Evolutionary conservation across 805 yeast genomes (phyloP).

Genomic region (Saccharomycopsis babjevae): DNA sequence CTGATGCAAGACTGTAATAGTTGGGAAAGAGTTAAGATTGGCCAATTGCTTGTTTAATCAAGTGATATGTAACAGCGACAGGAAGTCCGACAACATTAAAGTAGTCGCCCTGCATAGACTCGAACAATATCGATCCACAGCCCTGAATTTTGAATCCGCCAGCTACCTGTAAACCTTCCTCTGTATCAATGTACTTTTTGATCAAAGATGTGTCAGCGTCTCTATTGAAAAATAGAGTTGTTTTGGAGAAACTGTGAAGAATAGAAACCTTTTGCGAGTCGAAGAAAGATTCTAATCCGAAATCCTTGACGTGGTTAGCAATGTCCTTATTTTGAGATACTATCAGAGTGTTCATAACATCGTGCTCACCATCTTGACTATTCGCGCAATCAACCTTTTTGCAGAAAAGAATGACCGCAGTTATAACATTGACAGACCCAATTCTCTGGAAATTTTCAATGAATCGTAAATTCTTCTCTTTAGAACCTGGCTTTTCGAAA

Average conservation of each 20-base stretch:
- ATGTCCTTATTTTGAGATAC: constrained; percentile 4
- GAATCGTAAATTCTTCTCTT: constrained; percentile 25
- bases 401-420: constrained; percentile 26
- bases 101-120: constrained; percentile 65
- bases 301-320: not conserved
- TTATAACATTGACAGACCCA: constrained; percentile 11
- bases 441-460: not conserved
- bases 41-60: not conserved
- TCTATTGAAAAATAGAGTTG: constrained; percentile 26
- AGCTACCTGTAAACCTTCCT: constrained; percentile 75
- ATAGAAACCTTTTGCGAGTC: constrained; percentile 3
- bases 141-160: constrained; percentile 90
- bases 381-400: constrained; percentile 39
- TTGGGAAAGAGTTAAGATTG: not conserved
- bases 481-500: constrained; percentile 69
- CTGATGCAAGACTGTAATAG: no score
- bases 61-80: constrained; percentile 17
- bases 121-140: constrained; percentile 54
- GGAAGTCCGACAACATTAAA: constrained; percentile 88
- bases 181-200: constrained; percentile 49
- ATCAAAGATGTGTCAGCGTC: constrained; percentile 40
- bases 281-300: not conserved
- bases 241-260: constrained; percentile 32
- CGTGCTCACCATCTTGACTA: constrained; percentile 20
- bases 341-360: not conserved